Percentiles rank a stretch among this genome's conserved stretches.
Conservation (phyloP, 2,329 filamentous ascomycete genomes). For the Fusarium subglutinans region DNA sequence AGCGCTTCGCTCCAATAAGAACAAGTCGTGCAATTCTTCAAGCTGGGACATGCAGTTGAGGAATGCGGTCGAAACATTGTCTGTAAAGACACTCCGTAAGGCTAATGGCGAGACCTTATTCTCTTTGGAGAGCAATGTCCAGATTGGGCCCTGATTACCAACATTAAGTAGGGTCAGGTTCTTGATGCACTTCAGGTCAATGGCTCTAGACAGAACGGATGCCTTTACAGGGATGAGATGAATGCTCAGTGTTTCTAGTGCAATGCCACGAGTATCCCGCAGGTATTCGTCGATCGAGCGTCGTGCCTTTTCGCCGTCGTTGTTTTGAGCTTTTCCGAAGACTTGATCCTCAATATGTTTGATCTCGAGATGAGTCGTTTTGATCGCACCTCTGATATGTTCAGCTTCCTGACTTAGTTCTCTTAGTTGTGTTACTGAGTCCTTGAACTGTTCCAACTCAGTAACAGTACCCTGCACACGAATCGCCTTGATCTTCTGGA, state of each 20-base stretch:
- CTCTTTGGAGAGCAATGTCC: conserved; percentile 64
- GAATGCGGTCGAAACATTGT: conserved; percentile 67
- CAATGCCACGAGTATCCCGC: conserved; percentile 65
- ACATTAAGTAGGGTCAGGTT: conserved; percentile 71
- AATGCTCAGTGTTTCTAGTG: conserved; percentile 63
- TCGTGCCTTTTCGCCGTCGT: conserved; percentile 27
- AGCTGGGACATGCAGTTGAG: conserved; percentile 64
- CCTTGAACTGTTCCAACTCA: conserved; percentile 39
- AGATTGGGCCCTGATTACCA: conserved; percentile 68
- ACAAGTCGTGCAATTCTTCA: conserved; percentile 64
- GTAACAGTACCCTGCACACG: conserved; percentile 37
- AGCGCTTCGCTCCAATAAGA: conserved; percentile 63
- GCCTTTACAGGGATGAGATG: conserved; percentile 69
- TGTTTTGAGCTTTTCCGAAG: conserved; percentile 29
- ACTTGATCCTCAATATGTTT: conserved; percentile 44
- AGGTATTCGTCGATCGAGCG: conserved; percentile 61
- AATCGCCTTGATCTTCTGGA: conserved; percentile 45
- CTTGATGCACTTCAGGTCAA: conserved; percentile 66
- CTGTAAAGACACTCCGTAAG: conserved; percentile 68
- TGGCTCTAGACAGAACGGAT: conserved; percentile 62
- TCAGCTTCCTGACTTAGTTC: conserved; percentile 46
- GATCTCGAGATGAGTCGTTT: conserved; percentile 50
- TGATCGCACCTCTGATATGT: conserved; percentile 49
- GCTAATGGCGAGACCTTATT: conserved; percentile 61
- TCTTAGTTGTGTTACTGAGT: conserved; percentile 41